Conservation (phyloP, 2,329 filamentous ascomycete genomes). For the Aspergillus udagawae region DNA sequence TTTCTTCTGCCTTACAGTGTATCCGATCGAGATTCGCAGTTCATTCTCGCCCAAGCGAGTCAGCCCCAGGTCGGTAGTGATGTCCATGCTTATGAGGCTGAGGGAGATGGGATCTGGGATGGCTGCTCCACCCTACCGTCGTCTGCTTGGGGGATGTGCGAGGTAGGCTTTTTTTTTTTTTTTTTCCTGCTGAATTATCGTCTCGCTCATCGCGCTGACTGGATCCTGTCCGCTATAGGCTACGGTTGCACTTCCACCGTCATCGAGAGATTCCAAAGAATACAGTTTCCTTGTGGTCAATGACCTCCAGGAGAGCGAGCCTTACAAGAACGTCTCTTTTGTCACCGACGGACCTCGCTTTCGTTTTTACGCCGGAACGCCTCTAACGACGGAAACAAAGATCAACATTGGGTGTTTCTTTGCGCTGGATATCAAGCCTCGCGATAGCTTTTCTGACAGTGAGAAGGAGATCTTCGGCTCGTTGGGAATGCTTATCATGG, state of each 20-base stretch:
- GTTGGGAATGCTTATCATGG: slow-evolving; percentile 54
- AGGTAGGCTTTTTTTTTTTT: slow-evolving; percentile 23
- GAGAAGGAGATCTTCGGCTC: slow-evolving; percentile 52
- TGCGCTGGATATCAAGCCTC: slow-evolving; percentile 56
- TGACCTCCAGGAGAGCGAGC: slow-evolving; percentile 37
- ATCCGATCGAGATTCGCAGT: slow-evolving; percentile 47
- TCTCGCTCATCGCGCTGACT: not conserved
- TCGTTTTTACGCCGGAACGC: slow-evolving; percentile 57
- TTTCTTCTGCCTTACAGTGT: slow-evolving; percentile 25
- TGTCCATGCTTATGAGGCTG: slow-evolving; percentile 26
- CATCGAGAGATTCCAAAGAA: slow-evolving; percentile 17
- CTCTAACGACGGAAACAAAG: slow-evolving; percentile 55
- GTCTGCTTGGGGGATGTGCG: slow-evolving; percentile 32
- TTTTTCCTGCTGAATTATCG: not conserved
- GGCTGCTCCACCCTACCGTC: slow-evolving; percentile 30
- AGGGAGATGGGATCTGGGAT: slow-evolving; percentile 26
- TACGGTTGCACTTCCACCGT: slow-evolving; percentile 30
- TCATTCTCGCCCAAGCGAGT: slow-evolving; percentile 50
- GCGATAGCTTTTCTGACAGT: slow-evolving; percentile 40
- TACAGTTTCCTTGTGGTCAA: slow-evolving; percentile 33
- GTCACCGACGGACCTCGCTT: slow-evolving; percentile 33
- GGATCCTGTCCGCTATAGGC: slow-evolving; percentile 21
- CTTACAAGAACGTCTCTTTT: slow-evolving; percentile 34
- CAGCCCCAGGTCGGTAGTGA: slow-evolving; percentile 38
- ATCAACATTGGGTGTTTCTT: slow-evolving; percentile 59